Percentiles rank a stretch among this genome's conserved stretches.
Evolutionary conservation across 345 rosid species (phyloP).

Genomic region (Rhodomyrtus tomentosa): DNA sequence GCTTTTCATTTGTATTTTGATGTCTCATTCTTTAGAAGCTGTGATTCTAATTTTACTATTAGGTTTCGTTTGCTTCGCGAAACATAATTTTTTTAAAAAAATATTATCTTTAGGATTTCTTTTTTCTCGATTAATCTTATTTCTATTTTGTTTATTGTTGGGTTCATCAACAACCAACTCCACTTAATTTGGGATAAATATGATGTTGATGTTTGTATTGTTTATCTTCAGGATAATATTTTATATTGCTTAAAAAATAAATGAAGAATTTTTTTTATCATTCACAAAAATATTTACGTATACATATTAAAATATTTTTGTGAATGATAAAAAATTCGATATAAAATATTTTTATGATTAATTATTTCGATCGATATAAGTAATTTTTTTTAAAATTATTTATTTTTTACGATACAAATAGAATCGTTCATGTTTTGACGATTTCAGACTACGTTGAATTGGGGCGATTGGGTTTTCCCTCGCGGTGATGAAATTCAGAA

Average conservation of each 20-base stretch:
- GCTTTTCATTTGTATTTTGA: background rate
- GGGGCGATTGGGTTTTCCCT: background rate
- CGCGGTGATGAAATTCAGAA: background rate
- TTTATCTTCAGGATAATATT: rapidly evolving
- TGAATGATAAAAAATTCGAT: too few relatives aligned
- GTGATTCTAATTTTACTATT: rapidly evolving
- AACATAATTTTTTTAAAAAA: background rate
- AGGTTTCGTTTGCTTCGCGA: rapidly evolving
- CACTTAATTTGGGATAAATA: too few relatives aligned
- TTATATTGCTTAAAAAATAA: background rate
- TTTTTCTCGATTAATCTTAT: too few relatives aligned
- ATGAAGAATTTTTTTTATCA: background rate
- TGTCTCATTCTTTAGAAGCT: background rate
- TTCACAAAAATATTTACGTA: rapidly evolving
- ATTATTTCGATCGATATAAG: rapidly evolving
- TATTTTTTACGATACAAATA: background rate
- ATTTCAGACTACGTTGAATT: background rate
- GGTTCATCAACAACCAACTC: too few relatives aligned
- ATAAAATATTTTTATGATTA: rapidly evolving
- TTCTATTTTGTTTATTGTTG: too few relatives aligned
- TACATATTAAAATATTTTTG: background rate
- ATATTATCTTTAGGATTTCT: rapidly evolving
- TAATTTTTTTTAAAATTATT: rapidly evolving
- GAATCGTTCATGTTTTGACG: background rate
- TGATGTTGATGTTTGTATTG: too few relatives aligned